Base-by-base conservation (phyloP, 1,284 basidiomycete genomes). In the Entoloma clypeatum region DNA sequence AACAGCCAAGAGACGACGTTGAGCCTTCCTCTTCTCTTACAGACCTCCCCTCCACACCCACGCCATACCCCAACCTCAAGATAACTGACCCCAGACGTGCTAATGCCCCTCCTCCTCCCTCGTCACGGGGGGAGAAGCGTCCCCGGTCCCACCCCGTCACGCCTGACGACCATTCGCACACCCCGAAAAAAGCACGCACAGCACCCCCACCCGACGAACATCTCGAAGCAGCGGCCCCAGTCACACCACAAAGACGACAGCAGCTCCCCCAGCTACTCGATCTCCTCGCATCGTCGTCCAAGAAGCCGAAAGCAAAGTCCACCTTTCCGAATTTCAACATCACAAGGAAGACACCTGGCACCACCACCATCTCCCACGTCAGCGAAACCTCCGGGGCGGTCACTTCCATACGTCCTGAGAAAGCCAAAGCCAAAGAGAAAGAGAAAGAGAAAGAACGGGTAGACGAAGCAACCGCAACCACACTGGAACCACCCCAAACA, bases 221-320 rank as follows among this genome's bases (percentile, higher is more conserved):
- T n/a, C n/a, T 21, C 9, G 14, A 35, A 3, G 30, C 43, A 10
- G 30, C 34, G n/a, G 35, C 43, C 1, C 37, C 39, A 9, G 17
- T 30, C 2, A 35, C 44, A 8, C 50, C 53, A 5, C 51, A 48
- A 2, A 33, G 47, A 32, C 50, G 44, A 29, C 36, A 36, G 9
- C 43, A 40, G 22, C 36, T 51, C 19, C 53, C 54, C 16, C 45
- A 39, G 13, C 41, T 56, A 25, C 51, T 41, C 2, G 55, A 55
- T 26, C 51, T 55, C 16, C 43, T 55, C 3, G 52, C 53, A n/a
- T n/a, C n/a, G 11, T 53, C 54, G 7, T 40, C 52, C 13, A 51
- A 45, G 32, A 49, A 51, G 16, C 25, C 40, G 2, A 49, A 49
- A 16, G 7, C 6, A 6, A 10, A 38, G 8, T 36, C 44, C 7